Conservation (phyloP, 768 basidiomycete species). For the Tulasnella sp. region DNA sequence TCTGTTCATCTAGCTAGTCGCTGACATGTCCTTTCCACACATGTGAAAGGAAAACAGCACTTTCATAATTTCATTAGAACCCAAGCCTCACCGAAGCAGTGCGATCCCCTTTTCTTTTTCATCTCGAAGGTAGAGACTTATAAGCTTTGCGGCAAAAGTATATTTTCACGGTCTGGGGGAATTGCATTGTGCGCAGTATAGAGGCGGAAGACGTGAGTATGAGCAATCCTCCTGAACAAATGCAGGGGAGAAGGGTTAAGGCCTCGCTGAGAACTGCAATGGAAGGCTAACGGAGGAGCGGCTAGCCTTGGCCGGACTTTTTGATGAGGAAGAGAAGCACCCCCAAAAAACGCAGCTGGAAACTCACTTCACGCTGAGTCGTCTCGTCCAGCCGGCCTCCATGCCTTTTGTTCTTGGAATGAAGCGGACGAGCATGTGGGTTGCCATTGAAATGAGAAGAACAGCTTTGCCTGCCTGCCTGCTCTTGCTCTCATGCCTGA, state of each 20-base stretch:
- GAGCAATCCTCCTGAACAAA: no score
- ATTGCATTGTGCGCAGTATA: not conserved
- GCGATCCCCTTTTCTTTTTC: not conserved
- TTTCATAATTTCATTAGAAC: not conserved
- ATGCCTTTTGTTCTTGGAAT: no score
- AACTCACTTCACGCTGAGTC: no score
- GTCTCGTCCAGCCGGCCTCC: no score
- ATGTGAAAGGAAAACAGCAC: not conserved
- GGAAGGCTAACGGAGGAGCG: no score
- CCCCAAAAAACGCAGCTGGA: no score
- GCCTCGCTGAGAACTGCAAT: no score
- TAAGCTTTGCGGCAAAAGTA: not conserved
- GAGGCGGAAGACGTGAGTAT: no score
- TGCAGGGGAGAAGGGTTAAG: no score
- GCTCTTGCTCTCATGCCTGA: not conserved
- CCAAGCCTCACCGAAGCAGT: not conserved
- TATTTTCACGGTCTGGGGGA: not conserved
- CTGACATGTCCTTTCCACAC: not conserved
- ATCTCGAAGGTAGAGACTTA: not conserved
- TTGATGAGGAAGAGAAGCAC: no score
- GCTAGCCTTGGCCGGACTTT: no score
- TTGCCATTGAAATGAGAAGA: conserved; percentile 14
- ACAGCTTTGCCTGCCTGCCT: not conserved
- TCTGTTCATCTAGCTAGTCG: not conserved
- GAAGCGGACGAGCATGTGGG: not conserved